Percentiles rank a stretch among this genome's conserved stretches.
Evolutionary conservation across 352 stramenopile species (phyloP).

Genomic region (Globisporangium barbulae): DNA sequence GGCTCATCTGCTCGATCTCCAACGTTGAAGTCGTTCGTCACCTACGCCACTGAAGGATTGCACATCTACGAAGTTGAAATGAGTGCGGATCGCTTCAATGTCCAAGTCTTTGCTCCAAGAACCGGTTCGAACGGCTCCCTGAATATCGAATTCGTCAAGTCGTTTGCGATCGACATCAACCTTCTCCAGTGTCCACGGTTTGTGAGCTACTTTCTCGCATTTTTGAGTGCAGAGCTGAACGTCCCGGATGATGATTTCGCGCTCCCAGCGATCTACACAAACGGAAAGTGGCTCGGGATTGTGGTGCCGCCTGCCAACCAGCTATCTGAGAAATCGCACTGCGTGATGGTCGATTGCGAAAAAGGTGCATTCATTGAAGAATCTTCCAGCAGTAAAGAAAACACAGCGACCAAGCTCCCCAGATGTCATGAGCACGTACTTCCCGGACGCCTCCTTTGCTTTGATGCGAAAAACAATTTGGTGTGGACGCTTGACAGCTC

Average conservation of each 20-base stretch:
- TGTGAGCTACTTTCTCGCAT: conserved; percentile 32
- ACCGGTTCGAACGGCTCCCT: conserved; percentile 7
- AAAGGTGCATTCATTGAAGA: conserved; percentile 13
- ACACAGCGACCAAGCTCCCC: not conserved
- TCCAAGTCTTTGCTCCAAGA: conserved; percentile 37
- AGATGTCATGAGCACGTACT: conserved; percentile 30
- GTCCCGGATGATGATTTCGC: conserved; percentile 19
- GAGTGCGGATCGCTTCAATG: conserved; percentile 26
- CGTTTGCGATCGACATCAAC: conserved; percentile 40
- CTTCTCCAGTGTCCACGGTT: conserved; percentile 30
- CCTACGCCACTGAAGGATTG: conserved; percentile 49
- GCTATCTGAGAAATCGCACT: conserved; percentile 26
- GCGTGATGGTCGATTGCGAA: conserved; percentile 52
- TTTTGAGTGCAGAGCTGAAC: conserved; percentile 30
- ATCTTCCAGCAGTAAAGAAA: not conserved
- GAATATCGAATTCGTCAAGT: conserved; percentile 19
- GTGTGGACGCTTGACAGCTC: conserved; percentile 35
- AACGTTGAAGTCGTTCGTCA: conserved; percentile 27
- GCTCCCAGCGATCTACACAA: conserved; percentile 38
- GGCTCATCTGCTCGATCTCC: conserved; percentile 1
- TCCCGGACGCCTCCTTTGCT: conserved; percentile 33
- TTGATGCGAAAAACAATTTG: conserved; percentile 49
- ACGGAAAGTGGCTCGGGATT: conserved; percentile 33
- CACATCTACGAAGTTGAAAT: conserved; percentile 54
- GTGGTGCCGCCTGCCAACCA: conserved; percentile 20